A percentile compares a stretch with the other conserved stretches of the same genome.
Conservation (phyloP, 768 basidiomycete species). For the Obba rivulosa region DNA sequence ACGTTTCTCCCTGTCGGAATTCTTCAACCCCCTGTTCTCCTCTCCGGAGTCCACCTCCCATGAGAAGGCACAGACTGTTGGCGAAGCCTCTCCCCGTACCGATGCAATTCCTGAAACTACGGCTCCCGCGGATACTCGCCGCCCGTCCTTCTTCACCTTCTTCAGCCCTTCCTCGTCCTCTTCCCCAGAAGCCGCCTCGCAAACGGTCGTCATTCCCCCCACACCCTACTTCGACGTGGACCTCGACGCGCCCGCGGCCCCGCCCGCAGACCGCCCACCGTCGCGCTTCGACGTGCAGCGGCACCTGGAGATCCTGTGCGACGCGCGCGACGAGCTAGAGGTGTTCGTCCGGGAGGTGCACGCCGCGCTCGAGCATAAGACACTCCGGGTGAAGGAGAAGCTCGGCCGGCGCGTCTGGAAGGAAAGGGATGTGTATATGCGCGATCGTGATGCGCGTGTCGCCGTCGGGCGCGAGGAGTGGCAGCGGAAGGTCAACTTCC, state of each 20-base stretch:
- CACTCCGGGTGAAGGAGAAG: conserved; percentile 65
- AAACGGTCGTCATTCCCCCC: background rate
- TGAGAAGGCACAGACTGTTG: no score
- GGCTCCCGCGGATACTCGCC: no score
- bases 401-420: conserved; percentile 76
- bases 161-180: conserved; percentile 12
- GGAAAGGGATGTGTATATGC: conserved; percentile 51
- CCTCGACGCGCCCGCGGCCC: conserved; percentile 23
- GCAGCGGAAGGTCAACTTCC: conserved; percentile 39
- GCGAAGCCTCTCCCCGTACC: no score
- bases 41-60: no score
- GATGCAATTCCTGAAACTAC: no score
- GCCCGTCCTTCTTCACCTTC: conserved; percentile 8
- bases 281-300: conserved; percentile 46
- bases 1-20: no score
- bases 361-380: conserved; percentile 43
- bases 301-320: conserved; percentile 52
- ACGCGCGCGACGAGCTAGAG: conserved; percentile 48
- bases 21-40: no score
- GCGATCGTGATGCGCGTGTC: conserved; percentile 23
- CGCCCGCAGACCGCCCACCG: conserved; percentile 16
- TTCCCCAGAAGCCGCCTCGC: background rate
- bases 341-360: conserved; percentile 37
- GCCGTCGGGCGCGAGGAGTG: conserved; percentile 41
- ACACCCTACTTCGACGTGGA: conserved; percentile 26